phyloP scores from a whole-genome alignment of 1,284 basidiomycete genomes.

The Trametes hirsuta region DNA sequence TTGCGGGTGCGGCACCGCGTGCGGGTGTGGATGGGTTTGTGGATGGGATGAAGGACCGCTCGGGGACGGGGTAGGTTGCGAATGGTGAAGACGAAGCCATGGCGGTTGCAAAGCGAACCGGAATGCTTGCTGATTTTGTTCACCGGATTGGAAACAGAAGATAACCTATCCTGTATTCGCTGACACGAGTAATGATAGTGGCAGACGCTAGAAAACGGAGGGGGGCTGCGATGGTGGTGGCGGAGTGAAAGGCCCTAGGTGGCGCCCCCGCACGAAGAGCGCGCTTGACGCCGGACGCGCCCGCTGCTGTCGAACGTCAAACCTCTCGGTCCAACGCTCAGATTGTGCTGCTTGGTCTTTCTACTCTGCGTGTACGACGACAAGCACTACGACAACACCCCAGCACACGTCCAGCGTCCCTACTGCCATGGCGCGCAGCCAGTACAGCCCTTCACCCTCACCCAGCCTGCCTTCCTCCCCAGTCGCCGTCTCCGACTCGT shows the following conservation, averaged over 20 bases:
- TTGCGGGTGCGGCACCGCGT: slow-evolving; percentile 30
- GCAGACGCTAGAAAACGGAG: too few relatives aligned
- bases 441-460: slow-evolving; percentile 39
- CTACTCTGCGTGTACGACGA: not conserved
- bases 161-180: too few relatives aligned
- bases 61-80: slow-evolving; percentile 32
- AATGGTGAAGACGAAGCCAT: slow-evolving; percentile 36
- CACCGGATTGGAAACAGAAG: too few relatives aligned
- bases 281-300: not conserved
- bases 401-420: too few relatives aligned
- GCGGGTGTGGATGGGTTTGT: slow-evolving; percentile 25
- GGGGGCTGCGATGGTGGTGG: not conserved
- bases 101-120: not conserved
- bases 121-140: not conserved
- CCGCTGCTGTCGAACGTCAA: not conserved
- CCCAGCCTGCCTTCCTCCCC: slow-evolving; percentile 34
- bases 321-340: too few relatives aligned
- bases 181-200: not conserved
- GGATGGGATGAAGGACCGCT: slow-evolving; percentile 39
- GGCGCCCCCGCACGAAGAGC: not conserved
- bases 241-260: not conserved
- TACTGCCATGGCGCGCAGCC: slow-evolving; percentile 35
- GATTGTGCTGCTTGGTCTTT: too few relatives aligned
- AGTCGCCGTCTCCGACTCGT: slow-evolving; percentile 33
- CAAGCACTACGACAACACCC: not conserved